These are phyloP conservation scores for Pestalotiopsis sp. DNA, from an alignment of 2,329 filamentous ascomycete genomes.

Conservation along the genomic window DNA sequence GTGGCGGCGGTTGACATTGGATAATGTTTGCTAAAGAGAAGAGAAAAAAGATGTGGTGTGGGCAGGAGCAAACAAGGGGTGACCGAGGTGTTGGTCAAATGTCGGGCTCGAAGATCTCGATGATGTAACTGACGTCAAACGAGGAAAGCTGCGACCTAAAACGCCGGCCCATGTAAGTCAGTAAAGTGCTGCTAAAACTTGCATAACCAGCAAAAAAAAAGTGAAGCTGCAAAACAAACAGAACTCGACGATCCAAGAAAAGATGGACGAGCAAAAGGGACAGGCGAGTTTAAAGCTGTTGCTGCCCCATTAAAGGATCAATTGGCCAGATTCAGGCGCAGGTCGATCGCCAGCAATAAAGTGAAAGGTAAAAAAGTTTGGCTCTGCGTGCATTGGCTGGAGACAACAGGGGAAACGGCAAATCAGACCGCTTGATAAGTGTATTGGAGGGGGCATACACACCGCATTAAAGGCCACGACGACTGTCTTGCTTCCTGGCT, in stretches of 20 bases:
- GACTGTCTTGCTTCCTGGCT: neutral
- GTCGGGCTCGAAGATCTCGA: constrained; percentile 13
- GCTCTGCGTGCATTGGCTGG: constrained; percentile 1
- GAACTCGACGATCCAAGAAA: neutral
- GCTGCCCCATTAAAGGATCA: constrained; percentile 10
- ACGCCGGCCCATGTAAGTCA: constrained; percentile 1
- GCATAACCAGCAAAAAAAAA: neutral
- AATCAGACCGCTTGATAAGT: constrained; percentile 12
- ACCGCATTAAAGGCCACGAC: constrained; percentile 29
- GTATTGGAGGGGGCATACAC: constrained; percentile 15
- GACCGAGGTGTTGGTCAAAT: constrained; percentile 8
- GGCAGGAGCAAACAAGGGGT: neutral
- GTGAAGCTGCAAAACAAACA: constrained; percentile 12
- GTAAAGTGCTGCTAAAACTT: constrained; percentile 4
- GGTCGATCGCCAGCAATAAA: constrained; percentile 6
- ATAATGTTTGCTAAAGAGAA: constrained; percentile 2
- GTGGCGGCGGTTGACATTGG: constrained; percentile 41
- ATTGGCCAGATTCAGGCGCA: neutral
- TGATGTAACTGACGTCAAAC: constrained; percentile 13
- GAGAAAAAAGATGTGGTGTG: neutral
- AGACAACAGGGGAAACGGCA: constrained; percentile 5
- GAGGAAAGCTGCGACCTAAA: constrained; percentile 11
- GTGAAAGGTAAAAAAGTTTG: constrained; percentile 1
- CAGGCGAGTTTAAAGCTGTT: constrained; percentile 20
- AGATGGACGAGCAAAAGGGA: constrained; percentile 21